Base-by-base conservation (phyloP, 129 eudicot genomes). In the Centella asiatica region DNA sequence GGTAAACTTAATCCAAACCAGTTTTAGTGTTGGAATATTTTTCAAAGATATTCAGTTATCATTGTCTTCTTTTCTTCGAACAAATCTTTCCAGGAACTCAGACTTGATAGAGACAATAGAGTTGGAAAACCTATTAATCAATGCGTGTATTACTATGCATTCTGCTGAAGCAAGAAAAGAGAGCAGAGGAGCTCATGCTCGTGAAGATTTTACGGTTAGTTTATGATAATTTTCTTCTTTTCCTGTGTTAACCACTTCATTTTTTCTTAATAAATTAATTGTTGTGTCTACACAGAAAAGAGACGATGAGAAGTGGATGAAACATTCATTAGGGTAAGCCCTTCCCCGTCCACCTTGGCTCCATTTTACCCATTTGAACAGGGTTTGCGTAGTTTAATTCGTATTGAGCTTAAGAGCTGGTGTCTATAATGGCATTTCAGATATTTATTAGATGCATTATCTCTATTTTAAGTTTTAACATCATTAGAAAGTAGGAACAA, bases 171-270 rank as follows among this genome's bases (percentile, higher is more conserved):
- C 97, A 22, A 83, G 97, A 76, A 90, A 86, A 73, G 97, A 90
- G 71, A 90, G 97, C 68, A 86, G 97, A 79, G 97, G 97, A 72
- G 97, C 97, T 42, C 97, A 90, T 77, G 97, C 97, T 2, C 95
- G 97, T 70, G 97, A 90, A 84, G 97, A 90, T 79, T 90, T 90
- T 69, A 74, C 97, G 71, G 97, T 90, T 44, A 26, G 85, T 77
- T 69, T 34, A 17, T 10, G 44, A 63, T 69, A 48, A 5, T 65
- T 15, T 24, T 48, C 24, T 59, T 27, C 1, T 65, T 56, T 36
- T 53, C 6, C 42, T 68, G 29, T 50, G 19, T 57, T 15, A 1
- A 15, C 25, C 7, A 23, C 44, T 54, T 66, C 3, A 5, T 13
- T 58, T 33, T 54, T 17, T 67, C 18, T 15, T 24, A 27, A 57